Evolutionary conservation across 169 alveolate genomes (phyloP).

Genomic region (Cryptosporidium meleagridis): DNA sequence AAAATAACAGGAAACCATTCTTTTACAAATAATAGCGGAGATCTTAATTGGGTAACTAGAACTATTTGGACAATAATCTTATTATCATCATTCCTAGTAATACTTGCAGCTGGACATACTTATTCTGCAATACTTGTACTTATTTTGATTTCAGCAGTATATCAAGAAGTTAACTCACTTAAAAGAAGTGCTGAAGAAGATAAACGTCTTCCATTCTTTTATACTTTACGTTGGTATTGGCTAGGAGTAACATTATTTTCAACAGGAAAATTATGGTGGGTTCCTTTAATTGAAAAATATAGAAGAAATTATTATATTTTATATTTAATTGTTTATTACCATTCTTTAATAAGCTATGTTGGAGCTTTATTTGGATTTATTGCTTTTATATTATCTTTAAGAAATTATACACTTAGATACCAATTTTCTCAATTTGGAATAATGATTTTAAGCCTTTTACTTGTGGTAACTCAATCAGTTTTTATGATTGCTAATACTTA

Average conservation of each 20-base stretch:
- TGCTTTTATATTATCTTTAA: conserved; percentile 90
- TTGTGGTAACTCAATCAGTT: conserved; percentile 85
- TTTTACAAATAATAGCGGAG: neutral
- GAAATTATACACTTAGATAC: conserved; percentile 89
- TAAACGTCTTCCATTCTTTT: conserved; percentile 81
- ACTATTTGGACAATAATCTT: conserved; percentile 85
- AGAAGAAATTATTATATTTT: conserved; percentile 70
- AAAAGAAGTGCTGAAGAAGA: conserved; percentile 83
- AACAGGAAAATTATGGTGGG: conserved; percentile 78
- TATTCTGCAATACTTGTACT: conserved; percentile 88
- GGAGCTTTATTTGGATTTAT: conserved; percentile 90
- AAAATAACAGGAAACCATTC: neutral
- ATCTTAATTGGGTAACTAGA: conserved; percentile 76
- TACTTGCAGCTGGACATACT: conserved; percentile 91
- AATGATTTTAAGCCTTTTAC: conserved; percentile 82
- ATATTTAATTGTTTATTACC: conserved; percentile 85
- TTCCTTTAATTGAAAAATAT: conserved; percentile 74
- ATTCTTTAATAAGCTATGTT: conserved; percentile 87
- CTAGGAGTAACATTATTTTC: conserved; percentile 79
- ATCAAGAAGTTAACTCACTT: conserved; percentile 82
- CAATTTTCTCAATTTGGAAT: conserved; percentile 94
- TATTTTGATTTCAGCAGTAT: conserved; percentile 77
- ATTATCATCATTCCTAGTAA: conserved; percentile 79
- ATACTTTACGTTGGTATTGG: conserved; percentile 84
- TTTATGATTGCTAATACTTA: conserved; percentile 91